Evolutionary conservation across 2,329 filamentous ascomycete species (phyloP), one percentile per base, ranked within the genome.

Genomic region (Botrytis aclada): DNA sequence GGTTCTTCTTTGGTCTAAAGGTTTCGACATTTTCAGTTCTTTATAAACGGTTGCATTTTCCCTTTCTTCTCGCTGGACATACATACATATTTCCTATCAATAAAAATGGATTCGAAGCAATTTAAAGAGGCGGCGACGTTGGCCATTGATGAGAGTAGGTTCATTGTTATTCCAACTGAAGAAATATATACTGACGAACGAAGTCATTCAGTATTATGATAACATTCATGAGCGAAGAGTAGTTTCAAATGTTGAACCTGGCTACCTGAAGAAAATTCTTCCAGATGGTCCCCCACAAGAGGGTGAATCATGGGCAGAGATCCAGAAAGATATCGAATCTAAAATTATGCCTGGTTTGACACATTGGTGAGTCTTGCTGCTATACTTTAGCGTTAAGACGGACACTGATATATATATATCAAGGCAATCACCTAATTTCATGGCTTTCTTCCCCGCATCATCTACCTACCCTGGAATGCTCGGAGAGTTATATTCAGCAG

Each of bases 321-420:
- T 98, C 80, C 92, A 94, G 78, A 86, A 89, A 73, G 95, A 98
- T 81, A 90, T 98, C 69, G 91, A 95, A 78, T 84, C 87, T 62
- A 93, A 96, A 81, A 97, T 98, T 80, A 89, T 97, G 81, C 95
- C 95, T 0, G 95, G 95, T 9, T 86, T 98, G 71, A 98, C 95
- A 0, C 95, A 98, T 83, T 98, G 95, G 87, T 87, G 79, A 62
- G 81, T 73, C 22, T 54, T 80, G 71, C 18, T 5, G 34, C 45
- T 56, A 34, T n/a, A 37, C 56, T 47, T 29, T 4, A 64, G n/a
- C 62, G 22, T 29, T 8, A 43, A 39, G 14, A 34, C 25, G 20
- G 6, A 18, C 61, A 66, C 73, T 75, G 43, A 77, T 58, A 64
- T 22, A 34, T 8, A 77, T 58, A 64, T 22, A 34, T 8, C 22